Evolutionary conservation across 2,329 filamentous ascomycete species (phyloP), one percentile per base, ranked within the genome.

Genomic region (Xylariaceae sp.): DNA sequence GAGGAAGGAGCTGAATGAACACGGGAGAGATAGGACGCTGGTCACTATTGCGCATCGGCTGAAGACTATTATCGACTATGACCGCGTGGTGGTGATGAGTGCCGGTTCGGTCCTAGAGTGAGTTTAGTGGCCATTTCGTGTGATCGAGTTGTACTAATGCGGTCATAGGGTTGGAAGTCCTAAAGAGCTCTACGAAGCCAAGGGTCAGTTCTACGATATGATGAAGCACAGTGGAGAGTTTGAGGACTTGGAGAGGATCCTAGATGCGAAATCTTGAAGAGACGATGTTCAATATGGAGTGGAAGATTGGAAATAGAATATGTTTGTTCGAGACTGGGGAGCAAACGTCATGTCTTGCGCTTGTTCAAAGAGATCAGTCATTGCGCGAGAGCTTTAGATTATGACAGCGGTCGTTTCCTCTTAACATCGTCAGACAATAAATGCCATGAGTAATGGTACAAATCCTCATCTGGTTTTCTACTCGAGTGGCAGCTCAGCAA

Each of bases 21-120:
- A 62, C 1, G 67, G 64, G 4, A 59, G 65, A 9, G 68, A 69
- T 19, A 65, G 73, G 18, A 80, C 77, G 9, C 63, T 80, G 3
- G 69, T 81, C 16, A 78, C 76, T 2, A 78, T 81, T 47, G 76
- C 75, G 6, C 77, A 81, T 56, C 68, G 76, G 4, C 59, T 81
- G 36, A 64, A 72, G 32, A 81, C 77, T 0, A 78, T 82, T 39
- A 72, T 78, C 42, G 76, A 81, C 56, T 80, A 78, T 47, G 76
- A 82, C 51, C 66, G 66, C 22, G 68, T 82, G 1, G 67, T 81
- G 3, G 76, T 81, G 13, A 72, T 81, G 72, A 69, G 68, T 7
- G 69, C 66, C 0, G 77, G 77, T 1, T 62, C 62, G 22, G 73
- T 81, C 6, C 50, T 76, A 9, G 76, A 81, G 71, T 73, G 65